Evolutionary conservation across 345 rosid genomes (phyloP).

Genomic region (Rubroshorea leprosula): DNA sequence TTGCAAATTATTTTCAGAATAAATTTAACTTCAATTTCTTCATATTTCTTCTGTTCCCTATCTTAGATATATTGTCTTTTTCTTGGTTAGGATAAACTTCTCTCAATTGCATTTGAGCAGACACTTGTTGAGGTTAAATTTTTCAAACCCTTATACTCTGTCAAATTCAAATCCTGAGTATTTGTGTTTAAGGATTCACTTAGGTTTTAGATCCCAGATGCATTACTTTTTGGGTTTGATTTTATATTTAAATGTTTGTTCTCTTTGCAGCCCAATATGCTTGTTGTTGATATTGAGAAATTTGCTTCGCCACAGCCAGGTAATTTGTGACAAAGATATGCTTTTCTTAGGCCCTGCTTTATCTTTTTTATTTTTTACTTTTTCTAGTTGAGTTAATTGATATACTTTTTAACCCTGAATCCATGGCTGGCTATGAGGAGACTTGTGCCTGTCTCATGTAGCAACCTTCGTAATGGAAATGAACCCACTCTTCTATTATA

Average conservation of each 20-base stretch:
- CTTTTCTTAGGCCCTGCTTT: conserved; percentile 4
- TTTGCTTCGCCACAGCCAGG: conserved; percentile 57
- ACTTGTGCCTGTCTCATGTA: not conserved
- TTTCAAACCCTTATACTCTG: not conserved
- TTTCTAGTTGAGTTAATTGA: not conserved
- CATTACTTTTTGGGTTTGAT: conserved; percentile 4
- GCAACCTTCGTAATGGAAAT: not conserved
- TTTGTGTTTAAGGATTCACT: not conserved
- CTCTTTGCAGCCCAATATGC: conserved; percentile 85
- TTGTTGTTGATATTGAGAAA: conserved; percentile 89
- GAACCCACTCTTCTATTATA: not conserved
- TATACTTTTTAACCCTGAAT: not conserved
- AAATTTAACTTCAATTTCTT: conserved; percentile 6
- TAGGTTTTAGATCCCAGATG: conserved; percentile 2
- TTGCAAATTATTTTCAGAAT: conserved; percentile 1
- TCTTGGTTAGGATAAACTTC: conserved; percentile 71
- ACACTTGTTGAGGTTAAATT: conserved; percentile 63
- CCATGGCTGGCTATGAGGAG: not conserved
- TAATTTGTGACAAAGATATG: conserved; percentile 16
- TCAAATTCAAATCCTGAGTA: not conserved
- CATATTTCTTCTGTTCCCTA: conserved; percentile 9
- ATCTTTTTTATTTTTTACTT: not conserved
- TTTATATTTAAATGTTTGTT: conserved; percentile 13
- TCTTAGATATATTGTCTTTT: conserved; percentile 16
- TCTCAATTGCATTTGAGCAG: conserved; percentile 86